phyloP scores from a whole-genome alignment of 768 basidiomycete genomes.

The Strobilomyces confusus region DNA sequence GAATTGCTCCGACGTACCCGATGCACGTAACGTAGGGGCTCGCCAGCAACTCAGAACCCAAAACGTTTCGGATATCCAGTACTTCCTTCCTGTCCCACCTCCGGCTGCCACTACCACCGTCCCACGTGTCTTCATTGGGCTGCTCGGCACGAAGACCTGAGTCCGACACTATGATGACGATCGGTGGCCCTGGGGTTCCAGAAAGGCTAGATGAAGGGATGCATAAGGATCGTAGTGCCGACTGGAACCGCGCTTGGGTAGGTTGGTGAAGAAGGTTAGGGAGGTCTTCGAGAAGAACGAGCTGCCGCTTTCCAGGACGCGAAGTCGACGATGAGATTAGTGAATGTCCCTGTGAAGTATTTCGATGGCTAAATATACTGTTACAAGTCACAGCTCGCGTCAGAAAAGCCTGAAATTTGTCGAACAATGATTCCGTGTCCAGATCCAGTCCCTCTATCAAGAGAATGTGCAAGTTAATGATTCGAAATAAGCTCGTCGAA shows the following conservation, averaged over 20 bases:
- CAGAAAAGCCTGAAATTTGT: conserved; percentile 76
- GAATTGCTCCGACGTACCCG: conserved; percentile 43
- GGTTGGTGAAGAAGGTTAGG: neutral
- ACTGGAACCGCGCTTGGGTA: neutral
- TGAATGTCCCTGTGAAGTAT: conserved; percentile 10
- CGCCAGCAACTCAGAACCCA: conserved; percentile 65
- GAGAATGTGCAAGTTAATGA: neutral
- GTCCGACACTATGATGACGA: neutral
- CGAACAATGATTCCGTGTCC: conserved; percentile 36
- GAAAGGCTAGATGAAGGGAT: neutral
- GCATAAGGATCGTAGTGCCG: neutral
- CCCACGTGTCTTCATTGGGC: neutral
- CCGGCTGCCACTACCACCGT: neutral
- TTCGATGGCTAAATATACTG: conserved; percentile 40
- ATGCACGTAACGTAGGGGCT: conserved; percentile 79
- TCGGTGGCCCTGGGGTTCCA: neutral
- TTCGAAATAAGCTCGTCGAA: neutral
- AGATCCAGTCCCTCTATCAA: neutral
- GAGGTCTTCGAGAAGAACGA: neutral
- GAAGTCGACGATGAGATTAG: neutral
- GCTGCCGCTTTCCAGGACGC: neutral
- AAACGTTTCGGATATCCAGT: conserved; percentile 55
- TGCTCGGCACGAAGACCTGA: neutral
- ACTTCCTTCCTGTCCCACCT: neutral
- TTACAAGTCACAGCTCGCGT: conserved; percentile 63